phyloP scores from a whole-genome alignment of 176 grass and related monocot species.

The Rhipidocladum racemiflorum region DNA sequence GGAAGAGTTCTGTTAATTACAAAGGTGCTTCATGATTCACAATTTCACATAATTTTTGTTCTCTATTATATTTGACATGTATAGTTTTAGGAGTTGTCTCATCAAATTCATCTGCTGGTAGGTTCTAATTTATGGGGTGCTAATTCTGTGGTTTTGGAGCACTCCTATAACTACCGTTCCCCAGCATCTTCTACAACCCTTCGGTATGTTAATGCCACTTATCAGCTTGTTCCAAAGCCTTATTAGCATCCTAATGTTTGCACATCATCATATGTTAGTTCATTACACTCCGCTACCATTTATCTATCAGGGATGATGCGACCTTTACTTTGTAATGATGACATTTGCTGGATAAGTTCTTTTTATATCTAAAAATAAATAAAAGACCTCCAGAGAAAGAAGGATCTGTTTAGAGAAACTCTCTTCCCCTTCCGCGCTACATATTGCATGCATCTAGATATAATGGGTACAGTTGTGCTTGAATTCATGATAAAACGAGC shows the following conservation, averaged over 20 bases:
- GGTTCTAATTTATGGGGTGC: slow-evolving; percentile 58
- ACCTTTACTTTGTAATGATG: neutral
- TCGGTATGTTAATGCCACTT: slow-evolving; percentile 56
- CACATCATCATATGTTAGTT: neutral
- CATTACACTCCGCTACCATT: neutral
- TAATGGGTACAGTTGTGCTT: no score
- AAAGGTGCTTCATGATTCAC: slow-evolving; percentile 54
- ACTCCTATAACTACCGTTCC: slow-evolving; percentile 68
- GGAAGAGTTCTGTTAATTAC: slow-evolving; percentile 45
- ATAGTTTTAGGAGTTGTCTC: slow-evolving; percentile 1
- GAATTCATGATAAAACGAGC: no score
- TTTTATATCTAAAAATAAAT: neutral
- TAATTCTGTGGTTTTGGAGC: slow-evolving; percentile 70
- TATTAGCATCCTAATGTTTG: neutral
- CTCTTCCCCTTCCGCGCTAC: neutral
- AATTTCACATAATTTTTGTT: neutral
- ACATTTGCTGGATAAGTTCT: neutral
- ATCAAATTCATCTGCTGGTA: slow-evolving; percentile 44
- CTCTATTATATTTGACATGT: neutral
- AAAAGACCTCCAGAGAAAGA: neutral
- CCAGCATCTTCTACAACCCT: slow-evolving; percentile 82
- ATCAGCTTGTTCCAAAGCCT: slow-evolving; percentile 5
- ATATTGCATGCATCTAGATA: neutral
- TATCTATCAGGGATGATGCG: neutral
- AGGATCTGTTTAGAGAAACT: neutral